Base-by-base conservation (phyloP, 352 stramenopile genomes). In the Elongisporangium anandrum region DNA sequence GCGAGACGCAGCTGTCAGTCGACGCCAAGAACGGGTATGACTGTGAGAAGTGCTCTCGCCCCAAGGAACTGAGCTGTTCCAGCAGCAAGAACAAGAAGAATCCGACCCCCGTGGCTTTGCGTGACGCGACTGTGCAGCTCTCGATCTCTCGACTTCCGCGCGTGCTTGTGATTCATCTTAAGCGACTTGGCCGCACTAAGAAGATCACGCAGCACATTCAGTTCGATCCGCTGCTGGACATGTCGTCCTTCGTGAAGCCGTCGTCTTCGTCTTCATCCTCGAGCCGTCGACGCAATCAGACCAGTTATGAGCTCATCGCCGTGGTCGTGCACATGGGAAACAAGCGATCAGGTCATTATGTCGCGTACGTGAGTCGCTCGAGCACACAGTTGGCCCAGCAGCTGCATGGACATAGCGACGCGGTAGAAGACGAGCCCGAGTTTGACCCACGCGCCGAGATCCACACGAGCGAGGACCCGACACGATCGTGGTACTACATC, bases 261-360 rank as follows among this genome's bases (percentile, higher is more conserved):
- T 34, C 19, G 4, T 45, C 26, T 22, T 34, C 20, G 2, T 41
- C 22, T 23, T 45, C 63, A 54, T 47, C 60, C 72, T 12, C 63
- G 70, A 17, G 57, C 58, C 38, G 63, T 60, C 13, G 61, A 60
- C 13, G 56, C 69, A 26, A 65, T 60, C 68, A 61, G 20, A 68
- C 79, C 2, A 70, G 60, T 48, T 92, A 88, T 47, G 67, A 88
- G 51, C 68, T 92, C 12, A 77, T 90, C 9, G 80, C 82, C 0
- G 78, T 90, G 4, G 69, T 92, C 0, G 82, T 92, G 12, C 82
- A 92, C 68, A 82, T 77, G 66, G 82, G 82, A 22, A 87, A 86
- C 61, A 87, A 81, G 26, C 78, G 76, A 0, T 84, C 78, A 3
- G 82, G 82, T 0, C 82, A 92, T 56, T 92, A 92, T 59, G 68